Base-by-base conservation (phyloP, 1,284 basidiomycete species). In the Naganishia albida region DNA sequence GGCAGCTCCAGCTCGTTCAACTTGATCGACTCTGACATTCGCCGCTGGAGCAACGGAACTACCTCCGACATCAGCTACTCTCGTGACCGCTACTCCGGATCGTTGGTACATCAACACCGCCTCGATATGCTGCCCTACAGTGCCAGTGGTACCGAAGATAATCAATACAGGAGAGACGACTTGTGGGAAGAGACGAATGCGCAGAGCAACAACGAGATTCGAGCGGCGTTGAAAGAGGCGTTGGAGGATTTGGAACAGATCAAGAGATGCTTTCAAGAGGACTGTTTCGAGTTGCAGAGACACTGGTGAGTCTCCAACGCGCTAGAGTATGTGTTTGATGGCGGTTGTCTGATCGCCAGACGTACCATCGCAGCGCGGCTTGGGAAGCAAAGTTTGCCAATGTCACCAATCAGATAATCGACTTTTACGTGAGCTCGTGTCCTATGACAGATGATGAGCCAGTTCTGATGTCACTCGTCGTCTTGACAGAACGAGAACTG, bases 121-220 rank as follows among this genome's bases (percentile, higher is more conserved):
- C 23, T 30, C 3, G 57, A 25, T 13, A 60, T 60, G 57, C 50
- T 46, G 2, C 46, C 57, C n/a, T 39, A 23, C 25, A 25, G 15
- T 46, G 20, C 38, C 23, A 3, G 30, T 20, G 40, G 30, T 10
- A 23, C 13, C 25, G 57, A 60, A 2, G 46, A 60, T 26, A 46
- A 40, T 40, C 57, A 46, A 25, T 60, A 60, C 20, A n/a, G 46
- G 4, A 34, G 49, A n/a, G 48, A 60, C 43, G 39, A 25, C 57
- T 39, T 50, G 34, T 60, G 57, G 57, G 57, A 38, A 20, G 57
- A 46, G 20, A 50, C 57, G 12, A 60, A 60, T 49, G 46, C 57
- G 28, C 56, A 65, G 30, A 53, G 56, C 40, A 65, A 65, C 25
- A 23, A 44, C 16, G 64, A 65, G 23, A 60, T 65, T 16, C 20